These are phyloP conservation scores for Clonostachys rosea DNA, from an alignment of 2,329 filamentous ascomycete genomes.

Conservation along the genomic window DNA sequence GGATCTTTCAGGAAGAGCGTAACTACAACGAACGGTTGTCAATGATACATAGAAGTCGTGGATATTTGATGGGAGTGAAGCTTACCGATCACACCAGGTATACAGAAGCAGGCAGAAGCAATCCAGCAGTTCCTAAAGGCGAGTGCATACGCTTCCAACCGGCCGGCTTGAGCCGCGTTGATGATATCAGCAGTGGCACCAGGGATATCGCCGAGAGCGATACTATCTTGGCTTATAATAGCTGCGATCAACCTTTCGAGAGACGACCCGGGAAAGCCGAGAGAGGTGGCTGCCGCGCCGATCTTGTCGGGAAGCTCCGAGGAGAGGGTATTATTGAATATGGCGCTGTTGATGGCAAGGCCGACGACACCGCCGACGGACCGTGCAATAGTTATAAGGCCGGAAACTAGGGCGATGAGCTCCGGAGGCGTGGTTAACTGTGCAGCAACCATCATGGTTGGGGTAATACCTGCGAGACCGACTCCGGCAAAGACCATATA, in stretches of 20 bases:
- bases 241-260: conserved; percentile 17
- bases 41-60: too few species aligned
- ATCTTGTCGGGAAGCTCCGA: conserved; percentile 20
- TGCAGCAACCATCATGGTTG: conserved; percentile 23
- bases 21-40: too few species aligned
- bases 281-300: conserved; percentile 17
- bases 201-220: conserved; percentile 15
- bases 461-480: conserved; percentile 23
- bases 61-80: too few species aligned
- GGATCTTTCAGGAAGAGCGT: too few species aligned
- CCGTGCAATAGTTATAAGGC: conserved; percentile 26
- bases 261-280: conserved; percentile 14
- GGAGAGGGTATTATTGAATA: conserved; percentile 17
- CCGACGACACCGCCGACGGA: conserved; percentile 29
- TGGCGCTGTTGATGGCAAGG: conserved; percentile 25
- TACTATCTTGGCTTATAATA: conserved; percentile 14
- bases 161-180: conserved; percentile 12
- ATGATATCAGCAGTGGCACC: conserved; percentile 20
- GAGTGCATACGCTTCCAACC: conserved; percentile 16
- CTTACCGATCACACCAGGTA: too few species aligned
- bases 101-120: conserved; percentile 14
- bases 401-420: conserved; percentile 27
- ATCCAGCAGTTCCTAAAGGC: conserved; percentile 26
- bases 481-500: conserved; percentile 25
- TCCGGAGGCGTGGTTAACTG: conserved; percentile 28